Conservation (phyloP, 2,329 filamentous ascomycete genomes). For the Zasmidium cellare region DNA sequence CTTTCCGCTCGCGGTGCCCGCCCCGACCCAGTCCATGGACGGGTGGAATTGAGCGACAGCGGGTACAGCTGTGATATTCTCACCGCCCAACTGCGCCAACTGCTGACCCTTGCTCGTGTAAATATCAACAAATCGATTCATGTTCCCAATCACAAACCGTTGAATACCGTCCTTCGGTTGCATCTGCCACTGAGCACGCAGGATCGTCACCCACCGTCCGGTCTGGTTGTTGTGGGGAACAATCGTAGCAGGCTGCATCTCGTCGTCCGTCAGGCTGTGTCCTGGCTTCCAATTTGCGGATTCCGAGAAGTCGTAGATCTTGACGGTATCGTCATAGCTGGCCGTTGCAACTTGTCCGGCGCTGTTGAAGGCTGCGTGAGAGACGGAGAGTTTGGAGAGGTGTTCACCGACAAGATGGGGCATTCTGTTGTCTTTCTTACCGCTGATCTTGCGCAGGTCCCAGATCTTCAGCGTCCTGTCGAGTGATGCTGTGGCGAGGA, state of each 20-base stretch:
- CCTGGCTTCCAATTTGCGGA: slow-evolving; percentile 47
- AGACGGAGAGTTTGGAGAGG: slow-evolving; percentile 78
- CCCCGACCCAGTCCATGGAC: slow-evolving; percentile 84
- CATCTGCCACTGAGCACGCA: slow-evolving; percentile 87
- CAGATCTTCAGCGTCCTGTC: slow-evolving; percentile 89
- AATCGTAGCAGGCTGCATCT: slow-evolving; percentile 68
- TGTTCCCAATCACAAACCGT: slow-evolving; percentile 91
- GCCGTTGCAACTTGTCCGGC: slow-evolving; percentile 86
- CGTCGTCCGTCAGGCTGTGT: slow-evolving; percentile 53
- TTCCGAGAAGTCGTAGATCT: slow-evolving; percentile 76
- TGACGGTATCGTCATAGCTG: slow-evolving; percentile 92
- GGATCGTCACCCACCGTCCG: slow-evolving; percentile 85
- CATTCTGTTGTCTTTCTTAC: slow-evolving; percentile 56
- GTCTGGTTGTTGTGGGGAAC: slow-evolving; percentile 94
- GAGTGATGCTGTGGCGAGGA: slow-evolving; percentile 84
- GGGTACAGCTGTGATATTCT: slow-evolving; percentile 91
- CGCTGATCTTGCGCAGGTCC: slow-evolving; percentile 80
- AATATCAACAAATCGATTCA: slow-evolving; percentile 86
- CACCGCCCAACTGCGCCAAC: slow-evolving; percentile 81
- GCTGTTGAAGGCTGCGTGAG: slow-evolving; percentile 85
- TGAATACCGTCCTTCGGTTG: slow-evolving; percentile 76
- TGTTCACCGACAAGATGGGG: slow-evolving; percentile 80
- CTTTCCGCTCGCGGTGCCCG: slow-evolving; percentile 89
- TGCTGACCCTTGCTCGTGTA: slow-evolving; percentile 82
- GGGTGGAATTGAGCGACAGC: slow-evolving; percentile 91